Evolutionary conservation across 2,329 filamentous ascomycete species (phyloP), one percentile per base, ranked within the genome.

Genomic region (Talaromyces sp.): DNA sequence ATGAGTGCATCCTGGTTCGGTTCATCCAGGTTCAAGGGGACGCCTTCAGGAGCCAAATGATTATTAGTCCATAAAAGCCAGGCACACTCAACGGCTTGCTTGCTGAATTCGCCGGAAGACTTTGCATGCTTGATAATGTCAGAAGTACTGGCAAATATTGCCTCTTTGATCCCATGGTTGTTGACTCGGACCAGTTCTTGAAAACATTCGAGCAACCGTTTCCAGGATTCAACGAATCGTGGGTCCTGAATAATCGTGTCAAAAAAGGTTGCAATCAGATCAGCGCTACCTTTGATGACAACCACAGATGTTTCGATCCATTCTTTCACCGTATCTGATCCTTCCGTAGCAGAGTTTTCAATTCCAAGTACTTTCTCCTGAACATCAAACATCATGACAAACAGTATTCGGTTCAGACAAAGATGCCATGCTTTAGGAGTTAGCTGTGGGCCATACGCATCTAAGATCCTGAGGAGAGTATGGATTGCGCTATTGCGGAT

Each of bases 381-480:
- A n/a, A 92, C 86, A 0, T 84, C 86, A 3, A 85, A 81, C 2
- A 95, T 74, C 63, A 96, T 84, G 60, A 84, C 84, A 72, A 96
- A 92, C 1, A 96, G 80, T 6, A 97, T 88, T 6, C 84, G 85
- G 60, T 89, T 86, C 57, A 96, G 82, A 65, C 91, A 94, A 28
- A 93, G 81, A 50, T 87, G 86, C 92, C 91, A 97, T 0, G 89
- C 87, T 66, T 88, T 84, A 0, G 89, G 81, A 40, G 83, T 86
- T 4, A 97, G 79, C 55, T 88, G 87, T 63, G 92, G 88, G 10
- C 91, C 91, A 62, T 95, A 95, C 1, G 90, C 91, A 70, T 96
- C 91, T 62, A 97, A 91, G 19, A 97, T 96, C 46, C 91, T 84
- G 57, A 97, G 81, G 3, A 97, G 77, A 0, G 93, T 97, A 70